Percentiles rank a stretch among this genome's conserved stretches.
Evolutionary conservation across 2,329 filamentous ascomycete genomes (phyloP).

Genomic region (Nigrograna mackinnonii): DNA sequence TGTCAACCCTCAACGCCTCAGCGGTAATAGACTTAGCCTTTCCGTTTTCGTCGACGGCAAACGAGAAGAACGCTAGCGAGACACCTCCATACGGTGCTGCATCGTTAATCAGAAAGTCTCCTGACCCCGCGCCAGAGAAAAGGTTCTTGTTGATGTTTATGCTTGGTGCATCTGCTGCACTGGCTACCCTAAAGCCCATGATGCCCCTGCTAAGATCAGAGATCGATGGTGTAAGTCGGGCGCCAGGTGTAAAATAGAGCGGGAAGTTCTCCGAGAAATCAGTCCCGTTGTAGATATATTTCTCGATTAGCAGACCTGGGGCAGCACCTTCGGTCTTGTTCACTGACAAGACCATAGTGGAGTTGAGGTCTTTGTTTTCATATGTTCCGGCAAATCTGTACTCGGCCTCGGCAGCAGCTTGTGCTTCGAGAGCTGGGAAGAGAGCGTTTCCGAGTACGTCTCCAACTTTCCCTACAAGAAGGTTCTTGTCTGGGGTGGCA

Average conservation of each 20-base stretch:
- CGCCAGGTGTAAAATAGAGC: background rate
- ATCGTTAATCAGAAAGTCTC: background rate
- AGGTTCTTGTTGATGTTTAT: background rate
- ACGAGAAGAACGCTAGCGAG: background rate
- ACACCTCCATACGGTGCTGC: background rate
- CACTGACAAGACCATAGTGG: constrained; percentile 24
- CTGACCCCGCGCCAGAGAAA: background rate
- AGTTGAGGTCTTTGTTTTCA: constrained; percentile 23
- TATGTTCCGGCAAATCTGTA: constrained; percentile 23
- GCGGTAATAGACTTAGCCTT: background rate
- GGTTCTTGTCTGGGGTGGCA: background rate
- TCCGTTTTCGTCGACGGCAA: background rate
- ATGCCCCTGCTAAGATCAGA: background rate
- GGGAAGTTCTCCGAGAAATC: background rate
- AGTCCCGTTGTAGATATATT: constrained; percentile 35
- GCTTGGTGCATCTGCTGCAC: background rate
- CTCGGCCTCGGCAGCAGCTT: background rate
- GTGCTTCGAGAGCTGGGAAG: background rate
- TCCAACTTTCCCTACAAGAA: background rate
- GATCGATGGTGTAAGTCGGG: background rate
- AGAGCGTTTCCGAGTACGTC: background rate
- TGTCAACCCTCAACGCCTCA: no score
- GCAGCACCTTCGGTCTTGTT: constrained; percentile 13
- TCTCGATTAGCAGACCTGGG: constrained; percentile 26
- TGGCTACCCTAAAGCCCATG: background rate